Percentiles rank a stretch among this genome's conserved stretches.
Conservation (phyloP, 108 stramenopile genomes). For the Pseudonitzschia pungens region DNA sequence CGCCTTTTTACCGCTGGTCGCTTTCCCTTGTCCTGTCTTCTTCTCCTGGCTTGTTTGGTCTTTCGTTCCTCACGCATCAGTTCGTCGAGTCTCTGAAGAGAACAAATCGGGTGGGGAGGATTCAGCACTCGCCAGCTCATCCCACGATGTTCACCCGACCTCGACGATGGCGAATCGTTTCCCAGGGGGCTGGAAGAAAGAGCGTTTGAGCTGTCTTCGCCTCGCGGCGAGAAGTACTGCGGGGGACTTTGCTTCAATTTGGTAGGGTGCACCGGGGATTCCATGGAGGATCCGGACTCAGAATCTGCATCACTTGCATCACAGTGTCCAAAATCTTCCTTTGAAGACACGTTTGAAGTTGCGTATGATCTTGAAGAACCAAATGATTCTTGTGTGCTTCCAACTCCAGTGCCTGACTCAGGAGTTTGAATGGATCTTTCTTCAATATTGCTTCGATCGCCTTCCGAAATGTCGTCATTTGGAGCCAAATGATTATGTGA, state of each 20-base stretch:
- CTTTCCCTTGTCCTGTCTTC: background rate
- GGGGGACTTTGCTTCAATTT: background rate
- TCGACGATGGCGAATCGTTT: background rate
- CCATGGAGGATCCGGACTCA: background rate
- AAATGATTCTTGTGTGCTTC: background rate
- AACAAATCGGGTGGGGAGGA: slow-evolving; percentile 37
- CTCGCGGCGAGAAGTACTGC: background rate
- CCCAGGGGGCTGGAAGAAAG: background rate
- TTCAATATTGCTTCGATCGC: background rate
- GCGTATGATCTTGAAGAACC: background rate
- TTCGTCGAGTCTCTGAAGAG: slow-evolving; percentile 31
- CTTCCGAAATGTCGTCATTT: background rate
- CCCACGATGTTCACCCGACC: background rate
- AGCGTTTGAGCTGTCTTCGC: background rate
- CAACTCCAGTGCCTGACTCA: background rate
- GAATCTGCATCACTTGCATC: background rate
- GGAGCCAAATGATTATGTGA: background rate
- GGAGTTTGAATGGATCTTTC: background rate
- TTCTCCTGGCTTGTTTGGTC: background rate
- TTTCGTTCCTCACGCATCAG: background rate
- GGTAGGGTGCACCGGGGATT: slow-evolving; percentile 12
- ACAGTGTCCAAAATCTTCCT: background rate
- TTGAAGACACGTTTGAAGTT: background rate
- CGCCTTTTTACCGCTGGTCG: background rate
- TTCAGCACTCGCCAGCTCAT: slow-evolving; percentile 22